phyloP scores from a whole-genome alignment of 345 rosid genomes.

The Rhizophora mangle region DNA sequence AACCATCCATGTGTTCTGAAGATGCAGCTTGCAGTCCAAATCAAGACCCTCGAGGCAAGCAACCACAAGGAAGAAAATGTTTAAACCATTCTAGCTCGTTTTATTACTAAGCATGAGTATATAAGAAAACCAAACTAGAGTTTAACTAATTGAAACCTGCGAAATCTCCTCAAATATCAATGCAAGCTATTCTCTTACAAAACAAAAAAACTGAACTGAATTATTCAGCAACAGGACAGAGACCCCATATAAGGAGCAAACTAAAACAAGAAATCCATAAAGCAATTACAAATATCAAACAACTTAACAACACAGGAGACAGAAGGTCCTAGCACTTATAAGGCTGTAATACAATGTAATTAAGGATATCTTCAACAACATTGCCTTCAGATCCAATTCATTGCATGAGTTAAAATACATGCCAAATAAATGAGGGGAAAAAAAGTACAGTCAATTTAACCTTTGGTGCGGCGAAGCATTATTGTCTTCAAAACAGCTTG shows the following conservation, averaged over 20 bases:
- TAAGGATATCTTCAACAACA: not conserved
- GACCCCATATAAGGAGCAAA: conserved; percentile 1
- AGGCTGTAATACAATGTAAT: not conserved
- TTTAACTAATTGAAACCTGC: not conserved
- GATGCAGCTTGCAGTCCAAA: not conserved
- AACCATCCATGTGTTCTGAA: not conserved
- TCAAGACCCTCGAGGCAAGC: not conserved
- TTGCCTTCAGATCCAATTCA: not conserved
- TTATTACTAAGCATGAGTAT: not conserved
- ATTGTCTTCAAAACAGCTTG: conserved; percentile 85
- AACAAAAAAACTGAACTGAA: not conserved
- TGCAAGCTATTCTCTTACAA: not conserved
- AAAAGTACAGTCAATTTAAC: conserved; percentile 32
- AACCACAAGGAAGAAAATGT: not conserved
- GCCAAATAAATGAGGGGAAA: not conserved
- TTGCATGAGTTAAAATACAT: not conserved
- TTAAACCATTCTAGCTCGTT: not conserved
- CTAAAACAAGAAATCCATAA: not conserved
- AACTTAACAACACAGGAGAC: not conserved
- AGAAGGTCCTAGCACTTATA: not conserved
- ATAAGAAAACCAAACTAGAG: not conserved
- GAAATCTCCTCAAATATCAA: not conserved
- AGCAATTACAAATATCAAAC: not conserved
- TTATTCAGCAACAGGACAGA: not conserved
- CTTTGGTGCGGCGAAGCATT: conserved; percentile 98